phyloP scores from a whole-genome alignment of 306 rosid species.

The Lathyrus tuberosus region DNA sequence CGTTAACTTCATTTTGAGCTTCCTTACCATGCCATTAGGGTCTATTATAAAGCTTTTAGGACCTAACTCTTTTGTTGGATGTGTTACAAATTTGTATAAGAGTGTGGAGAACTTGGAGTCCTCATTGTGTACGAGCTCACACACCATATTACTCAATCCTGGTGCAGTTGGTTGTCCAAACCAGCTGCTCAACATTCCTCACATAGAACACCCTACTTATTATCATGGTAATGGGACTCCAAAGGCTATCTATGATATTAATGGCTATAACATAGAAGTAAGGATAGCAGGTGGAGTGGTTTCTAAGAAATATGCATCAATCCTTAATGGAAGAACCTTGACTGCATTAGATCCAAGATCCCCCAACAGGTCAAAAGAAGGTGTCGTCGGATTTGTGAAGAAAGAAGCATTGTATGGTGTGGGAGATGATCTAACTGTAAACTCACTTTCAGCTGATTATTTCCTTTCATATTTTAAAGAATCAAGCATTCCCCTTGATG shows the following conservation, averaged over 20 bases:
- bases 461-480: no score
- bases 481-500: no score
- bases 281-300: not conserved
- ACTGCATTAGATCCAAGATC: no score
- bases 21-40: not conserved
- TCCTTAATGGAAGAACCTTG: not conserved
- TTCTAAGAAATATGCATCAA: not conserved
- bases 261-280: not conserved
- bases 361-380: no score
- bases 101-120: slow-evolving; percentile 6
- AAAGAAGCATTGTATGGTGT: no score
- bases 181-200: slow-evolving; percentile 29
- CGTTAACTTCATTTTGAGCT: not conserved
- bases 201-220: not conserved
- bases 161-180: slow-evolving; percentile 29
- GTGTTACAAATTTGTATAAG: slow-evolving; percentile 35
- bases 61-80: slow-evolving; percentile 4
- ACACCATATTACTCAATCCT: slow-evolving; percentile 22
- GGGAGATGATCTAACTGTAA: no score
- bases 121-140: slow-evolving; percentile 23
- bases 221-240: not conserved
- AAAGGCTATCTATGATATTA: rapidly evolving
- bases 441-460: no score
- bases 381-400: no score
- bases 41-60: not conserved